phyloP scores from a whole-genome alignment of 1,139 yeast species.

The Geotrichum citri-aurantii region DNA sequence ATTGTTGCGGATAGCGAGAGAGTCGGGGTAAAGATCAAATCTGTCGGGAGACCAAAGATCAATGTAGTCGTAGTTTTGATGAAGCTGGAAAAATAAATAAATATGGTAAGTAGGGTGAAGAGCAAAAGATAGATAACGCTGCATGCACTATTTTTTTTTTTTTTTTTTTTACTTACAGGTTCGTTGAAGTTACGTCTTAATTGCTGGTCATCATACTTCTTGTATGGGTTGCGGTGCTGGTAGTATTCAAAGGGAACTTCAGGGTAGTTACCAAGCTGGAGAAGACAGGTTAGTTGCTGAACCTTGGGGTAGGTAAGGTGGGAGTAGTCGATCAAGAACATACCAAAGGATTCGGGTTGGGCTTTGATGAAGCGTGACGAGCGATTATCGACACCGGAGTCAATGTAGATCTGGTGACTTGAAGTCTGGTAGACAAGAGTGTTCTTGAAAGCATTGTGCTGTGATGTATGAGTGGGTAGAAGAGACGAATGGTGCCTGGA shows the following conservation, averaged over 20 bases:
- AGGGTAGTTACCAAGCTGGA: conserved; percentile 46
- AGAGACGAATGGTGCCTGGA: not conserved
- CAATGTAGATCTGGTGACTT: conserved; percentile 4
- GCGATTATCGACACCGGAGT: conserved; percentile 9
- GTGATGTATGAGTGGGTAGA: not conserved
- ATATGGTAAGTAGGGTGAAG: conserved; percentile 17
- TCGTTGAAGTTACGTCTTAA: conserved; percentile 74
- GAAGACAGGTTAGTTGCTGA: not conserved
- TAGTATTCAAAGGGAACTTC: conserved; percentile 44
- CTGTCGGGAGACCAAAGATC: conserved; percentile 89
- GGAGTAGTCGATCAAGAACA: not conserved
- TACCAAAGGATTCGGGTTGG: conserved; percentile 21
- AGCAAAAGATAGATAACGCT: too few species aligned
- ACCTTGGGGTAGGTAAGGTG: not conserved
- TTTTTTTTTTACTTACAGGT: conserved; percentile 36
- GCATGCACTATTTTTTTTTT: too few species aligned
- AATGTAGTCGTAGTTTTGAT: conserved; percentile 63
- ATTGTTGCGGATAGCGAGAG: conserved; percentile 52
- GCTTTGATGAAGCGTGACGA: conserved; percentile 12
- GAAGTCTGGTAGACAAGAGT: conserved; percentile 10
- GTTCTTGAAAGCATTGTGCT: conserved; percentile 12
- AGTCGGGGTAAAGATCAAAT: conserved; percentile 54
- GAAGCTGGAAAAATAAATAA: conserved; percentile 34
- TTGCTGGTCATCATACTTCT: conserved; percentile 74
- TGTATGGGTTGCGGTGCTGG: conserved; percentile 64